phyloP scores from a whole-genome alignment of 2,329 filamentous ascomycete species.

The Escovopsis sp. region DNA sequence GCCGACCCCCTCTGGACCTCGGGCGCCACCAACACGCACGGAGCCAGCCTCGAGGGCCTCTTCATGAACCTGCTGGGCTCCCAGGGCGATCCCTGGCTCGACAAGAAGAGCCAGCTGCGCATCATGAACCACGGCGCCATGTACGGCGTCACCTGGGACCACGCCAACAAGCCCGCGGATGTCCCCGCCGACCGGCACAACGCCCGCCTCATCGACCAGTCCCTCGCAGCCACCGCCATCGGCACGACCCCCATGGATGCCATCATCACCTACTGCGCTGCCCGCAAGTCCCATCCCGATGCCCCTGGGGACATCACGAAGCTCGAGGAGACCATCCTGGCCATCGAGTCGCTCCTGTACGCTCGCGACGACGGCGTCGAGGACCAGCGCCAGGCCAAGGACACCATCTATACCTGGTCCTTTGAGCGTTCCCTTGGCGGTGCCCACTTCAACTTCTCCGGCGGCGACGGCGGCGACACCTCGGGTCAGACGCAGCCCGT shows the following conservation, averaged over 20 bases:
- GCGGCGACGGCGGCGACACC: slow-evolving; percentile 5
- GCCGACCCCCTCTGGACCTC: slow-evolving; percentile 10
- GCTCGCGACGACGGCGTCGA: slow-evolving; percentile 19
- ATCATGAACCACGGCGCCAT: slow-evolving; percentile 20
- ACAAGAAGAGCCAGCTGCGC: slow-evolving; percentile 5
- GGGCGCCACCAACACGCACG: slow-evolving; percentile 3
- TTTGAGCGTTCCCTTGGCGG: slow-evolving; percentile 14
- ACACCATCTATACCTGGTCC: slow-evolving; percentile 16
- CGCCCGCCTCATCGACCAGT: slow-evolving; percentile 8
- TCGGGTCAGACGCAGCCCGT: slow-evolving; percentile 1
- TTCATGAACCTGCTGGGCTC: slow-evolving; percentile 10
- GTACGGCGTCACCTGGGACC: slow-evolving; percentile 23
- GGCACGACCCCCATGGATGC: slow-evolving; percentile 25
- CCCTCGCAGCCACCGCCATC: slow-evolving; percentile 13
- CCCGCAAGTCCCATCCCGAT: slow-evolving; percentile 10
- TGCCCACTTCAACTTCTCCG: slow-evolving; percentile 11
- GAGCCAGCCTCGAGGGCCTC: slow-evolving; percentile 7
- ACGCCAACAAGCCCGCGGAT: slow-evolving; percentile 10
- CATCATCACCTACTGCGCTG: slow-evolving; percentile 17
- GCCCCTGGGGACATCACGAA: slow-evolving; percentile 4
- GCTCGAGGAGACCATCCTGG: slow-evolving; percentile 14
- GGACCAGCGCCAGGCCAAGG: slow-evolving; percentile 13
- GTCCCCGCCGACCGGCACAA: slow-evolving; percentile 17
- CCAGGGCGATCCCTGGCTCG: slow-evolving; percentile 7
- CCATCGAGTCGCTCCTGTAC: slow-evolving; percentile 13